Evolutionary conservation across 2,329 filamentous ascomycete species (phyloP), one percentile per base, ranked within the genome.

Genomic region (Nigrograna mackinnonii): DNA sequence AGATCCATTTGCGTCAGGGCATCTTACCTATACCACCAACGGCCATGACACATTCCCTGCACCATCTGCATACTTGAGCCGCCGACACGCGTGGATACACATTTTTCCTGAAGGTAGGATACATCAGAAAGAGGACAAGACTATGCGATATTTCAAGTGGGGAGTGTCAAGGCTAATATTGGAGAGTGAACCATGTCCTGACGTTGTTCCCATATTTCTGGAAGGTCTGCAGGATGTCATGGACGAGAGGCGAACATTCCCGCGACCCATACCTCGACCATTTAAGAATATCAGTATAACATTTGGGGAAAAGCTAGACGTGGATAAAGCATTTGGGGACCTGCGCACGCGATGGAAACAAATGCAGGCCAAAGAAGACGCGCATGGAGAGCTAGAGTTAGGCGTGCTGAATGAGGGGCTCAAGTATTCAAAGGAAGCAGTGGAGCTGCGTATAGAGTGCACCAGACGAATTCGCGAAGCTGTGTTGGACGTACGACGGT

Each of bases 71-170:
- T 91, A 87, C 64, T 68, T 81, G 2, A 78, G 72, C 50, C 85
- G 90, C 57, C 83, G 82, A 34, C 80, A 88, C 66, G 82, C 83
- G 33, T 99, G 94, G 94, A 76, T 99, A 4, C 94, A 99, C 68
- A 86, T 97, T 41, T 97, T 97, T 68, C 94, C 94, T 11, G 94
- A 99, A 71, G 94, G 91, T 35, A 90, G 88, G 68, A 90, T 96
- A 34, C 91, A 97, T 69, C 94, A 99, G 71, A 85, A 90, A 53
- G 80, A 86, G 1, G 75, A 84, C 31, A 83, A 84, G 57, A 83
- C 85, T 6, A 85, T 97, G 77, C 87, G 94, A 21, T 99, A 99
- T 72, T 97, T 97, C 81, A 96, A 96, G 74, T 99, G 94, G 94
- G 94, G 94, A 1, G 79, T 97, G 2, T 90, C 92, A 5, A 83